Conservation (phyloP, 352 stramenopile genomes). For the Phytophthora tubulina region DNA sequence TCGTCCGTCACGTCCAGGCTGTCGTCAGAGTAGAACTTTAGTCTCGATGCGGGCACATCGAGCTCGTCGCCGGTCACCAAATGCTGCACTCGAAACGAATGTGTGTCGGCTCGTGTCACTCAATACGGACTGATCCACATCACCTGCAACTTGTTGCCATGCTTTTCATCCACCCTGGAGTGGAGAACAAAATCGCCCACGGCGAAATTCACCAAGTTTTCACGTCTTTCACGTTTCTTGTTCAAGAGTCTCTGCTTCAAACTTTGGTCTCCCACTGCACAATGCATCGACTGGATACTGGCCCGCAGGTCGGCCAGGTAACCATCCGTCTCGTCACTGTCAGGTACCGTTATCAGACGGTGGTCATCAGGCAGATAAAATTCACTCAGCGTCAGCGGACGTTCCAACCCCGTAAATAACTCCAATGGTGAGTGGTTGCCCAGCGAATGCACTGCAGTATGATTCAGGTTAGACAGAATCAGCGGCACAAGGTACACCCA, state of each 20-base stretch:
- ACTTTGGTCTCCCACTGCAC: neutral
- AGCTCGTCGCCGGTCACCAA: neutral
- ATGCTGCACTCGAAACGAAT: neutral
- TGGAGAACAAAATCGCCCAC: neutral
- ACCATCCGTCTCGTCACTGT: neutral
- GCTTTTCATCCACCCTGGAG: constrained; percentile 1
- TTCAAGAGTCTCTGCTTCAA: neutral
- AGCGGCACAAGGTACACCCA: neutral
- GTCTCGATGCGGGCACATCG: neutral
- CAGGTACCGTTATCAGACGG: neutral
- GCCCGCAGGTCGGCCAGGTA: neutral
- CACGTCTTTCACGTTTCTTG: neutral
- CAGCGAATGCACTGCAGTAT: neutral
- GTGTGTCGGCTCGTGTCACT: neutral
- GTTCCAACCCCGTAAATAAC: neutral
- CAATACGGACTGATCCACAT: neutral
- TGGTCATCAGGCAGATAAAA: neutral
- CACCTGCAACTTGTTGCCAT: neutral
- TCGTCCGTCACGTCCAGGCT: neutral
- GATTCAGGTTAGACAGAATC: constrained; percentile 32
- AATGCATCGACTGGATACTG: neutral
- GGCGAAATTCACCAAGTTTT: neutral
- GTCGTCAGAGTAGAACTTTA: neutral
- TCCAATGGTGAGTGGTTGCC: neutral
- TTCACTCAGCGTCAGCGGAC: neutral